Base-by-base conservation (phyloP, 257 asterid species). In the Jasminum sambac region DNA sequence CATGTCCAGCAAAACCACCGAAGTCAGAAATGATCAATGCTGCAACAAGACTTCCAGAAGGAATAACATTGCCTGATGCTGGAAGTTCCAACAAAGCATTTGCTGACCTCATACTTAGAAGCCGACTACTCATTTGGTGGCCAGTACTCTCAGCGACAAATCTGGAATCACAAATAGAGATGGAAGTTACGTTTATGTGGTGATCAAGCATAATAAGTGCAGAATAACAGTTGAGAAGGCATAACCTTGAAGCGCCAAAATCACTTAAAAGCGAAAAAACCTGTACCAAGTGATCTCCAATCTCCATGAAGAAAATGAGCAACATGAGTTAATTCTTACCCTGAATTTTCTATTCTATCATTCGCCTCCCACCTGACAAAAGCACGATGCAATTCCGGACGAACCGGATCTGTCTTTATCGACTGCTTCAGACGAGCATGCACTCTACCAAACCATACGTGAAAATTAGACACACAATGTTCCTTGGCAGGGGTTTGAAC, bases 111-210 rank as follows among this genome's bases (percentile, higher is more conserved):
- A 94, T 91, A 81, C 96, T 89, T 78, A 89, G 80, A 30, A 94
- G 97, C 38, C 96, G 90, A 70, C 97, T 94, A 75, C 99, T 94
- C 68, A 78, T 75, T 83, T 91, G 99, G 75, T 83, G 88, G 11
- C 96, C 99, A 16, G 97, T 91, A 86, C 96, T 94, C 87, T 89
- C 96, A 72, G 97, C 96, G 68, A 85, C 84, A 84, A 94, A 94
- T 60, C 97, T 94, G 83, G 67, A 73, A 66, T 72, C 57, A 73
- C 67, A n/a, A 25, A 68, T 67, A 69, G 68, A 48, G 23, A 41
- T 69, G 66, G 63, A 6, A 14, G 14, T 48, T 17, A 71, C 16
- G 17, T 21, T 46, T 57, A 17, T 50, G 5, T 61, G 5, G 6
- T 57, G 67, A 63, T 74, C 63, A 46, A 70, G 65, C 64, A 62